Base-by-base conservation (phyloP, 2,329 filamentous ascomycete genomes). In the Pleoardoris graminearum region DNA sequence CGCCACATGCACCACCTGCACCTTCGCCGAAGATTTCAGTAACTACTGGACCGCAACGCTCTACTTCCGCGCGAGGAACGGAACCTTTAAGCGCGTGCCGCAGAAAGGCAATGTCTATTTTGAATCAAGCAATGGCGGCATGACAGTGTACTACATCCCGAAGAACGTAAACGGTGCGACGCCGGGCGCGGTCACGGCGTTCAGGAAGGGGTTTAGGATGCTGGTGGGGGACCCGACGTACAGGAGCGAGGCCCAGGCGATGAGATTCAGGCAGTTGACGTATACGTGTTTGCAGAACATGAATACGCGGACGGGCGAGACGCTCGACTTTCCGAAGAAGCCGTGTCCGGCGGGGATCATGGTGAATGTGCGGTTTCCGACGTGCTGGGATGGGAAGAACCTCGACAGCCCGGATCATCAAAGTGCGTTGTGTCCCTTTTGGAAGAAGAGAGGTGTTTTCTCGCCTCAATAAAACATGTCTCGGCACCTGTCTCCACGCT, bases 361-460 rank as follows among this genome's bases (percentile, higher is more conserved):
- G 72, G 72, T 72, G 1, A 72, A 75, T 39, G 71, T 75, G 50
- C 71, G 76, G n/a, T 63, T 63, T 25, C 58, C 59, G 1, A 63
- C 58, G 7, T 33, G 77, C 68, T 79, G 77, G 77, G 76, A 79
- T 54, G 77, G 77, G 50, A 70, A 69, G 58, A 77, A 78, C 63
- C 45, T 76, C 3, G 80, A 82, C 61, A 79, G 78, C 12, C 48
- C 64, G 1, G 78, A 85, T 68, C 82, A 85, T 75, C 79, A 77
- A 72, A 76, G 75, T 58, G 23, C n/a, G 10, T 19, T 30, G 23
- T 5, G 17, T 16, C 4, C 23, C 2, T n/a, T 14, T 12, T 11
- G 32, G 25, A 11, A 32, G 23, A 27, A 7, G 14, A 11, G 27
- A 32, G 25, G 25, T 8, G 22, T n/a, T n/a, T n/a, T n/a, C n/a